Conservation (phyloP, 345 rosid species). For the Eucalyptus brandiana region DNA sequence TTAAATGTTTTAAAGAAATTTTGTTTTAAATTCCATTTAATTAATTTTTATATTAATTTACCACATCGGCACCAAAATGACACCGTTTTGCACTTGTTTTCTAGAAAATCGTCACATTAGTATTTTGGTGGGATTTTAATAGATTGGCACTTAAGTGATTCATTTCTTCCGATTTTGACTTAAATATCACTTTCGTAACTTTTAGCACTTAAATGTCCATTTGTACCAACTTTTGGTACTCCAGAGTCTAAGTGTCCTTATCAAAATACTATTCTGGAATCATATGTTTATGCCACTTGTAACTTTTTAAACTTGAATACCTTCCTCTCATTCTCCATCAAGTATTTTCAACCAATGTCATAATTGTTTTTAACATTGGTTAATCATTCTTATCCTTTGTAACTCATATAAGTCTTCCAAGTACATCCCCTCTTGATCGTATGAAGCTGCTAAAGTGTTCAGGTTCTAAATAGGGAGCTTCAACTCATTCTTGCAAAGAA, state of each 20-base stretch:
- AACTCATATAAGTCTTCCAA: neutral
- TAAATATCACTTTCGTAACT: too few species aligned
- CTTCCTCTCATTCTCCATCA: neutral
- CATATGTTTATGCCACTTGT: neutral
- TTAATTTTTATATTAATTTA: too few species aligned
- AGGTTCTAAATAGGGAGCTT: neutral
- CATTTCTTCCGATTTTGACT: fast-evolving
- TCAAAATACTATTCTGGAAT: too few species aligned
- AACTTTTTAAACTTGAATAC: neutral
- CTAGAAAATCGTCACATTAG: fast-evolving
- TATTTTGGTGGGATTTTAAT: fast-evolving
- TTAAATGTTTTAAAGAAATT: too few species aligned
- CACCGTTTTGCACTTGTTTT: fast-evolving
- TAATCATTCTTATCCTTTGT: neutral
- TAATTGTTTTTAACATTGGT: neutral
- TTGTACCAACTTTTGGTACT: too few species aligned
- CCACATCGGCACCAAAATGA: fast-evolving
- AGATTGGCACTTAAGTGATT: too few species aligned
- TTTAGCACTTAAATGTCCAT: fast-evolving
- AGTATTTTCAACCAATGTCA: neutral
- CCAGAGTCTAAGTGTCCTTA: too few species aligned
- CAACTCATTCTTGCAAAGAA: neutral
- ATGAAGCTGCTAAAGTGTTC: neutral
- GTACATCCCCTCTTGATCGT: neutral
- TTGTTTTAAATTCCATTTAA: too few species aligned